Base-by-base conservation (phyloP, 257 asterid species). In the Cynanchum wilfordii region DNA sequence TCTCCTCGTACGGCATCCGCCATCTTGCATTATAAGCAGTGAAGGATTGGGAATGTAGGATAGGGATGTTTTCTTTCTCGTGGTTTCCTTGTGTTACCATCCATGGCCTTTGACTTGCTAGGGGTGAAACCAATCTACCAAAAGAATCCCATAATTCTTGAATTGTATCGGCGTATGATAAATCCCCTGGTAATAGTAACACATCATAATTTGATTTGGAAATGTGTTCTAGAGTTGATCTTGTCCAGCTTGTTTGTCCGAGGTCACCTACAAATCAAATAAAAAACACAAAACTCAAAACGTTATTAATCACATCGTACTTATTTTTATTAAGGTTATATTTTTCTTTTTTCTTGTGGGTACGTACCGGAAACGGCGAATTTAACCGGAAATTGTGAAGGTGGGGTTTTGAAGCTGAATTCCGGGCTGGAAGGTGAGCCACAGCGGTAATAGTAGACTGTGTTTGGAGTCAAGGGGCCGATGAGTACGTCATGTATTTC, bases 61-160 rank as follows among this genome's bases (percentile, higher is more conserved):
- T 0, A 0, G 90, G 86, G 36, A 88, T 83, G 22, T 72, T 79
- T 77, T 94, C 99, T 24, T 82, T 9, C 64, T 91, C 99, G 73
- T 94, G 99, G 88, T 94, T 91, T 38, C 99, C 99, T 11, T 88
- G 87, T 4, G 96, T 91, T 60, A 88, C 97, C 99, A 94, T 94
- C 99, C 98, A 94, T 0, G 98, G 97, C 63, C 97, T 82, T 5
- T 33, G 22, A 81, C 96, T 87, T 0, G 97, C 89, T 7, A 85
- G 79, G 0, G 89, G 87, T 79, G 91, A 86, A 50, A 89, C 95
- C 68, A 91, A 25, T 0, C 82, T 82, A 1, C 97, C 99, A 40
- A 88, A 94, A 0, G 89, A 83, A 82, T 94, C 99, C 97, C 99
- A 94, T 0, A 10, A 7, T 0, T 85, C 84, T 29, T 94, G 97